These are phyloP conservation scores for Lactarius evosmus DNA, from an alignment of 768 basidiomycete genomes.

Conservation along the genomic window DNA sequence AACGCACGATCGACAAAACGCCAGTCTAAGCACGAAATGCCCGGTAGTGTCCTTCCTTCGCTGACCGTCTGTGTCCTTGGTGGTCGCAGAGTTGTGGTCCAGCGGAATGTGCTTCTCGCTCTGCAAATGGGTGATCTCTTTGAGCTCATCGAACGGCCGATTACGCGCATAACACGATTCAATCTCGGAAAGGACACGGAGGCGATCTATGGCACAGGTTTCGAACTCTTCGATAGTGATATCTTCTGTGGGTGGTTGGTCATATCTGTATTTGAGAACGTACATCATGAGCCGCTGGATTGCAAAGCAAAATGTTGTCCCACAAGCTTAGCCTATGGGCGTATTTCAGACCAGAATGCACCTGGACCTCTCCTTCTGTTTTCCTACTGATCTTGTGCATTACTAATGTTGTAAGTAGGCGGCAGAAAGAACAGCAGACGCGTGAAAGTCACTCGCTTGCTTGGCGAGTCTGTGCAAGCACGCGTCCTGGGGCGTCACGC, in stretches of 20 bases:
- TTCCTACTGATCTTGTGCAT: slow-evolving; percentile 26
- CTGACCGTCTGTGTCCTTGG: slow-evolving; percentile 52
- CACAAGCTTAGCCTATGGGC: slow-evolving; percentile 80
- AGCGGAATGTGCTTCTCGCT: slow-evolving; percentile 77
- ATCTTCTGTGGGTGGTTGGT: slow-evolving; percentile 78
- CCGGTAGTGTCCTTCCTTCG: slow-evolving; percentile 82
- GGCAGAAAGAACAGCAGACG: not conserved
- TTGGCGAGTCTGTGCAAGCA: not conserved
- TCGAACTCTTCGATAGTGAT: slow-evolving; percentile 97
- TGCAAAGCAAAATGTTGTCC: not conserved
- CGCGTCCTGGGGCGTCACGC: not conserved
- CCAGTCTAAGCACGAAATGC: slow-evolving; percentile 90
- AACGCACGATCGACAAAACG: slow-evolving; percentile 92
- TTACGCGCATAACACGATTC: slow-evolving; percentile 86
- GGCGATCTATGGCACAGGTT: slow-evolving; percentile 79
- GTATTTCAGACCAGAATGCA: slow-evolving; percentile 42
- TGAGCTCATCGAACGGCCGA: slow-evolving; percentile 74
- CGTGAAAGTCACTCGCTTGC: slow-evolving; percentile 5
- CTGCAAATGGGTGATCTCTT: slow-evolving; percentile 55
- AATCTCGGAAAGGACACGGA: slow-evolving; percentile 86
- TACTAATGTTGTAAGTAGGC: not conserved
- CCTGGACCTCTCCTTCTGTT: slow-evolving; percentile 29
- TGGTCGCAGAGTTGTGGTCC: slow-evolving; percentile 50
- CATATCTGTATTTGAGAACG: slow-evolving; percentile 56
- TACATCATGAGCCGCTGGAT: not conserved